phyloP scores from a whole-genome alignment of 768 basidiomycete species.

The Macrolepiota dolichaula region DNA sequence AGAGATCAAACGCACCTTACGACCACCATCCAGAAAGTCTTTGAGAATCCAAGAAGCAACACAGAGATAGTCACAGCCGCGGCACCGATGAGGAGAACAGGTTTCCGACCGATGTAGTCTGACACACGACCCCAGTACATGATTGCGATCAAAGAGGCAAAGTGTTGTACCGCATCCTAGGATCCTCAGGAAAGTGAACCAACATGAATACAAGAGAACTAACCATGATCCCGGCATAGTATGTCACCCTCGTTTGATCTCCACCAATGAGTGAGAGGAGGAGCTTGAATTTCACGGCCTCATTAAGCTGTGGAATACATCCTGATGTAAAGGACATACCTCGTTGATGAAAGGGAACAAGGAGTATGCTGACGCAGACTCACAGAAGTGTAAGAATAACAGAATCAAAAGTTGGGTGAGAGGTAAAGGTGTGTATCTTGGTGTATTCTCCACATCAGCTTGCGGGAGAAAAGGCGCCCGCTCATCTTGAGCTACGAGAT shows the following conservation, averaged over 20 bases:
- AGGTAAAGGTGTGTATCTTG: not conserved
- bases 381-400: constrained; percentile 29
- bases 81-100: constrained; percentile 43
- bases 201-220: not conserved
- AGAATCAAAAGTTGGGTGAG: constrained; percentile 37
- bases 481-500: too few species aligned
- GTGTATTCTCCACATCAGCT: not conserved
- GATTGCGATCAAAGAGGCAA: constrained; percentile 42
- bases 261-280: constrained; percentile 43
- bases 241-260: constrained; percentile 49
- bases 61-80: constrained; percentile 43
- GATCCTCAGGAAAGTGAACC: not conserved
- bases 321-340: constrained; percentile 25
- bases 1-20: not conserved
- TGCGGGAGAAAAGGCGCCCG: not conserved
- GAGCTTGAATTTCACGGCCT: constrained; percentile 20
- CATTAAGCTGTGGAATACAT: constrained; percentile 24
- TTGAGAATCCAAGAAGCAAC: constrained; percentile 45
- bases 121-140: constrained; percentile 53
- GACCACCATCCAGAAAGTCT: constrained; percentile 15
- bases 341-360: constrained; percentile 56
- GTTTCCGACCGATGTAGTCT: constrained; percentile 47
- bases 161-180: constrained; percentile 52
- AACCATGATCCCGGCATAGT: constrained; percentile 51
- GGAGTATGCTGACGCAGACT: constrained; percentile 44